Conservation (phyloP, 1,284 basidiomycete species). For the Ceratobasidium sp. region DNA sequence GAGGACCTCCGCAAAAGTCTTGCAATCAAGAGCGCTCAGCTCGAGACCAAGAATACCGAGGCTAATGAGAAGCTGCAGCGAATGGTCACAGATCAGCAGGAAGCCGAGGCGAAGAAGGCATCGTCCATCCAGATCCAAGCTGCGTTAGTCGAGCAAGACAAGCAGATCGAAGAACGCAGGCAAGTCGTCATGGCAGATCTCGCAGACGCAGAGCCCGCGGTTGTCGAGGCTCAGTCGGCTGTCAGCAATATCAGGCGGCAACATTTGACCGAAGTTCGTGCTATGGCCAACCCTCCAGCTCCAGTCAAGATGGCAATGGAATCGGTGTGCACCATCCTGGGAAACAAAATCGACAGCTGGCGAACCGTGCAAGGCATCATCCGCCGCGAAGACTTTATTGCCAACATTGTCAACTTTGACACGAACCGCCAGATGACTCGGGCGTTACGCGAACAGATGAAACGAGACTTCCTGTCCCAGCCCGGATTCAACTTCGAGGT, state of each 20-base stretch:
- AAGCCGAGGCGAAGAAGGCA: conserved; percentile 97
- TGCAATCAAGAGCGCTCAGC: conserved; percentile 90
- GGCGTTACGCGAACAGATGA: conserved; percentile 88
- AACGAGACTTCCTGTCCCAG: conserved; percentile 88
- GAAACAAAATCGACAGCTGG: conserved; percentile 97
- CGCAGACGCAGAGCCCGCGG: conserved; percentile 97
- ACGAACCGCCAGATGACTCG: conserved; percentile 91
- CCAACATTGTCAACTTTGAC: conserved; percentile 96
- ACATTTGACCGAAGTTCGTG: conserved; percentile 95
- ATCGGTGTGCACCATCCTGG: conserved; percentile 96
- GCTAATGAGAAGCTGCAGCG: conserved; percentile 97
- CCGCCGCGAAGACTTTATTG: conserved; percentile 96
- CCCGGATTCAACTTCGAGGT: conserved; percentile 95
- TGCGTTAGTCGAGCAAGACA: conserved; percentile 89
- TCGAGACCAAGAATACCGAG: conserved; percentile 91
- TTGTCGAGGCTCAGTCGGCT: conserved; percentile 91
- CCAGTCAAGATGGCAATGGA: conserved; percentile 99
- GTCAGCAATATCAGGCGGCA: conserved; percentile 98
- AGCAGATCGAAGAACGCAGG: conserved; percentile 85
- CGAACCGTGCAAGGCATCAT: conserved; percentile 95
- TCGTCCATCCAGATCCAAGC: conserved; percentile 97
- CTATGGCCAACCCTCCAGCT: conserved; percentile 98
- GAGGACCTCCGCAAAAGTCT: conserved; percentile 95
- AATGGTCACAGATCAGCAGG: conserved; percentile 98
- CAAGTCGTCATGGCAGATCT: conserved; percentile 93